A percentile compares a stretch with the other conserved stretches of the same genome.
These are phyloP conservation scores for Fusarium zealandicum DNA, from an alignment of 2,329 filamentous ascomycete species.

Conservation along the genomic window DNA sequence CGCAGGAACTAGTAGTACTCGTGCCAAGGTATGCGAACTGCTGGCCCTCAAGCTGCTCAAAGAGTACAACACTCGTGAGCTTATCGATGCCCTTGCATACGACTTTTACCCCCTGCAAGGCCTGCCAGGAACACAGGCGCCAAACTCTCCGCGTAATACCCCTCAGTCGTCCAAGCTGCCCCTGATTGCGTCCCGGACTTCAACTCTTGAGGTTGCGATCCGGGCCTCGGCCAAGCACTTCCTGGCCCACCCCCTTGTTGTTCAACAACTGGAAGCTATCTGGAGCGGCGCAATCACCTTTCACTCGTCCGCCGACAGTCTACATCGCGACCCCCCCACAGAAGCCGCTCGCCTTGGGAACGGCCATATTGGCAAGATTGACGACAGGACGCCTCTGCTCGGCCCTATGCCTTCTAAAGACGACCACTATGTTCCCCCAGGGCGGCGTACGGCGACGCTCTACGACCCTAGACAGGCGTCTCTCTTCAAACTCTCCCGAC, in stretches of 20 bases:
- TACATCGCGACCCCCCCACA: slow-evolving; percentile 68
- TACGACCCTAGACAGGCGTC: slow-evolving; percentile 93
- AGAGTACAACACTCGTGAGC: slow-evolving; percentile 86
- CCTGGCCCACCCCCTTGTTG: slow-evolving; percentile 86
- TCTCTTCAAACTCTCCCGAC: slow-evolving; percentile 86
- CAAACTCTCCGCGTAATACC: slow-evolving; percentile 42
- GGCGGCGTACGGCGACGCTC: slow-evolving; percentile 79
- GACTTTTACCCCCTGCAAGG: slow-evolving; percentile 94
- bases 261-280: slow-evolving; percentile 95
- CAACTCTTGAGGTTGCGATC: slow-evolving; percentile 91
- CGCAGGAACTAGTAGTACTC: slow-evolving; percentile 81
- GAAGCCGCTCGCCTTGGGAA: slow-evolving; percentile 37
- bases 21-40: slow-evolving; percentile 88
- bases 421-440: slow-evolving; percentile 48
- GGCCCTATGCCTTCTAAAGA: slow-evolving; percentile 46
- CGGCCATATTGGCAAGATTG: slow-evolving; percentile 45
- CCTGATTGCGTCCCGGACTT: slow-evolving; percentile 76
- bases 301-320: slow-evolving; percentile 83
- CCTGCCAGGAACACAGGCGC: slow-evolving; percentile 59
- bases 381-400: slow-evolving; percentile 61
- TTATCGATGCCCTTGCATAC: slow-evolving; percentile 93
- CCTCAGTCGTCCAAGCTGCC: slow-evolving; percentile 54
- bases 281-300: slow-evolving; percentile 97
- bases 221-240: slow-evolving; percentile 92
- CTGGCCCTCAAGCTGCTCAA: slow-evolving; percentile 88